These are phyloP conservation scores for Pichia insulana DNA, from an alignment of 805 yeast genomes.

Conservation along the genomic window DNA sequence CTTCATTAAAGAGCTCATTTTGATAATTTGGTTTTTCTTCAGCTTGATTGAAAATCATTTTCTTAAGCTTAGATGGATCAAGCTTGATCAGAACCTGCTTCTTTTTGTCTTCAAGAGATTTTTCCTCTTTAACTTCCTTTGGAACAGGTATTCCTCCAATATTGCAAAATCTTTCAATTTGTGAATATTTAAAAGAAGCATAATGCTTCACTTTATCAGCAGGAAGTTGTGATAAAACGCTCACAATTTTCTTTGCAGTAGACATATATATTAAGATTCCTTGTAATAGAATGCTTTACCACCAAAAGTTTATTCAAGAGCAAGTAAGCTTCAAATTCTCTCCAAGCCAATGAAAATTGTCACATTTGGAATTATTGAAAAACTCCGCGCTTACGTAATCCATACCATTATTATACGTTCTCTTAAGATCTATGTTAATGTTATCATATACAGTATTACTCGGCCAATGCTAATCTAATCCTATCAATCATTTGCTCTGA, in stretches of 20 bases:
- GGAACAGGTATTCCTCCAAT: conserved; percentile 40
- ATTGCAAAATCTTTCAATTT: conserved; percentile 46
- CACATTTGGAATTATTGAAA: no score
- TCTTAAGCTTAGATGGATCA: conserved; percentile 30
- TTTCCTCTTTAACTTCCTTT: conserved; percentile 29
- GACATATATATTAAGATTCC: conserved; percentile 8
- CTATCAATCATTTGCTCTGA: neutral
- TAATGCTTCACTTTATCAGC: conserved; percentile 59
- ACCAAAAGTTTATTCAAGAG: no score
- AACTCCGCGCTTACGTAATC: no score
- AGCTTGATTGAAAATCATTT: conserved; percentile 29
- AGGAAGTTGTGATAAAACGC: conserved; percentile 54
- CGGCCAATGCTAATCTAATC: no score
- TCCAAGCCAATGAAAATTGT: no score
- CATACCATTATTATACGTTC: no score
- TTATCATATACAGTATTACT: no score
- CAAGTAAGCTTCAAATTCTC: neutral
- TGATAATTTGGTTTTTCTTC: conserved; percentile 34
- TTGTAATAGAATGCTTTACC: no score
- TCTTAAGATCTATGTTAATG: no score
- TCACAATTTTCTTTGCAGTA: conserved; percentile 45
- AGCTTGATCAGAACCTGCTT: conserved; percentile 29
- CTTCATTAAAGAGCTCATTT: conserved; percentile 43
- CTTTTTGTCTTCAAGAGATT: conserved; percentile 26
- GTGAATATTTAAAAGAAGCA: conserved; percentile 61